Base-by-base conservation (phyloP, 2,329 filamentous ascomycete species). In the Parafenestella ontariensis region DNA sequence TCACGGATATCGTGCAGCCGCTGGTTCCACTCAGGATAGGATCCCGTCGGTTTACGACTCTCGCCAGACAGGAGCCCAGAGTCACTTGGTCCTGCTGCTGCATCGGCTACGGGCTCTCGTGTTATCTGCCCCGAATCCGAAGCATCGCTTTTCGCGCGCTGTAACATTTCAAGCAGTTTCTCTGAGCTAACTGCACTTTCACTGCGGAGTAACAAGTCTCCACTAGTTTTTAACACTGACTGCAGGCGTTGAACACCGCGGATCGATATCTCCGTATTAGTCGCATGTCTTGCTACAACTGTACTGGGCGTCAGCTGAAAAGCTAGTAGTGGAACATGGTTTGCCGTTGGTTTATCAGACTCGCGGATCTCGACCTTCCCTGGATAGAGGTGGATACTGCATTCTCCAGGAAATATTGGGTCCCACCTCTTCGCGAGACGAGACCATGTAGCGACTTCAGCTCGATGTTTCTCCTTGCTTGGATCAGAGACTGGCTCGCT, bases 391-490 rank as follows among this genome's bases (percentile, higher is more conserved):
- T 60, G 50, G 24, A 72, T 45, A 5, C 47, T 50, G 29, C 59
- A 65, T 40, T 64, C 60, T 20, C 56, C 23, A 23, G 56, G 49
- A 23, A 54, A 51, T 1, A 66, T 43, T 1, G 46, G 43, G 17
- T 58, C 52, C 64, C 62, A 65, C 3, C 43, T 20, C 1, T 54
- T 36, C 11, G 44, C 43, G 2, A 51, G 39, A 4, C 56, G 36
- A 11, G 61, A 64, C 59, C 61, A 69, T 3, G 52, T 46, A 29
- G 59, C 48, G 8, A 73, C 58, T 9, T 36, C 44, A 3, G 61
- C 65, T 23, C 51, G 60, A 4, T 59, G 39, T n/a, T 56, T 61
- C 45, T 66, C 61, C 53, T 42, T 45, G 1, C 54, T 52, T 15
- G 54, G 44, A n/a, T 44, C 58, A 44, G 58, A 24, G 8, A 42